Evolutionary conservation across 768 basidiomycete species (phyloP), one percentile per base, ranked within the genome.

Genomic region (Kockovaella imperatae): DNA sequence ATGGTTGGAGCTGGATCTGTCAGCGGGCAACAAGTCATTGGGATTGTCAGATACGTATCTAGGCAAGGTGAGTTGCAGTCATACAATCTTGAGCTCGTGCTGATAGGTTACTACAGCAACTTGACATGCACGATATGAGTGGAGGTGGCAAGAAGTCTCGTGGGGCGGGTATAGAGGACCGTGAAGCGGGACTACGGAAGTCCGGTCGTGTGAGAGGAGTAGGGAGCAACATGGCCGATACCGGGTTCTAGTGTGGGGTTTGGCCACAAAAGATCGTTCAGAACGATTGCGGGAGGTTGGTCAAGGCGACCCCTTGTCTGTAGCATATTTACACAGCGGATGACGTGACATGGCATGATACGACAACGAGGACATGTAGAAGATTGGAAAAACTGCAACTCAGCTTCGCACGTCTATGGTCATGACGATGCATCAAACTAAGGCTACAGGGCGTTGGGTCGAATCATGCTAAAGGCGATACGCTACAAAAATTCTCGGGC

Each of bases 21-120:
- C 48, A 4, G 35, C 29, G n/a, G 48, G 42, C 18, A 51, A 47
- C 35, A 44, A 41, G 29, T n/a, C 40, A 7, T 21, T 59, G 20
- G 62, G 59, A 4, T 45, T 53, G 20, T 50, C 47, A 28, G 51
- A 48, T 32, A 50, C 49, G 13, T 64, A 53, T 39, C 45, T 64
- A 17, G 56, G 47, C 30, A 64, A 60, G 54, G 62, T 64, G n/a
- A 36, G 59, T 48, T 44, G n/a, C 17, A 17, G 8, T 23, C 15
- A n/a, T 30, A 17, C 42, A 44, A 44, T n/a, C 25, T 3, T 17
- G 13, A 21, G 17, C 28, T 17, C 40, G 15, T 15, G 3, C 23
- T 17, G 42, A 8, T 29, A 30, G 31, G 15, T n/a, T 29, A 17
- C 5, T 15, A 28, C 17, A 35, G 44, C 30, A 32, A 35, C 17